Conservation (phyloP, 164 flowering plant species). For the Sedum album region DNA sequence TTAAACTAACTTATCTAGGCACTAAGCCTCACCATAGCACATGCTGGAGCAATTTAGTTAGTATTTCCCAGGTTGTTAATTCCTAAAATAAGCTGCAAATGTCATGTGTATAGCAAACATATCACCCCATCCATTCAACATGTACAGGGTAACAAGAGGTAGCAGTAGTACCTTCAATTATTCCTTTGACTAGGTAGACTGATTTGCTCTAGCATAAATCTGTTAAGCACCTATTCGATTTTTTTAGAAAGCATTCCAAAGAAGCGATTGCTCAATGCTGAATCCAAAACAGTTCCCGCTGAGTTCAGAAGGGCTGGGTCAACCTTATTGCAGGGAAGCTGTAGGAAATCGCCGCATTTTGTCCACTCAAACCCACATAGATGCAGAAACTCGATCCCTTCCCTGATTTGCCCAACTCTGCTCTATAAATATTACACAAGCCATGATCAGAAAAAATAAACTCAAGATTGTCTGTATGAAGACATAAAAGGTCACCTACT, state of each 20-base stretch:
- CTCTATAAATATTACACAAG: constrained; percentile 30
- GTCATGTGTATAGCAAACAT: too few species aligned
- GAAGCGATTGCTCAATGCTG: constrained; percentile 50
- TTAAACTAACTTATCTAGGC: too few species aligned
- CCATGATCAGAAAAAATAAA: too few species aligned
- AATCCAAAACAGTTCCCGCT: constrained; percentile 30
- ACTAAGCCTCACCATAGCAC: too few species aligned
- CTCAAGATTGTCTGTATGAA: neutral
- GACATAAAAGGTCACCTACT: neutral
- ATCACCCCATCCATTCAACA: too few species aligned
- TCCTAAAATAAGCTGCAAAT: too few species aligned
- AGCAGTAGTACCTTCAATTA: neutral
- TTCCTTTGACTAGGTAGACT: neutral
- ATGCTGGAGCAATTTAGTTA: too few species aligned
- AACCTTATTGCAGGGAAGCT: constrained; percentile 52
- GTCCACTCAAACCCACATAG: constrained; percentile 71
- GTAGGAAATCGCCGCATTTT: constrained; percentile 47
- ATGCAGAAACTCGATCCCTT: constrained; percentile 77
- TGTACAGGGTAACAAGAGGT: too few species aligned
- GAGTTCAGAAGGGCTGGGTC: constrained; percentile 40
- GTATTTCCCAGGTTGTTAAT: too few species aligned
- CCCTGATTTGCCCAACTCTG: constrained; percentile 63
- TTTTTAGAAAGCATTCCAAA: constrained; percentile 31
- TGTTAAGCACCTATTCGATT: neutral
- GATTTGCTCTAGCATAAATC: neutral